A percentile compares a stretch with the other conserved stretches of the same genome.
These are phyloP conservation scores for Penicillium antarcticum DNA, from an alignment of 495 filamentous ascomycete species.

Conservation along the genomic window DNA sequence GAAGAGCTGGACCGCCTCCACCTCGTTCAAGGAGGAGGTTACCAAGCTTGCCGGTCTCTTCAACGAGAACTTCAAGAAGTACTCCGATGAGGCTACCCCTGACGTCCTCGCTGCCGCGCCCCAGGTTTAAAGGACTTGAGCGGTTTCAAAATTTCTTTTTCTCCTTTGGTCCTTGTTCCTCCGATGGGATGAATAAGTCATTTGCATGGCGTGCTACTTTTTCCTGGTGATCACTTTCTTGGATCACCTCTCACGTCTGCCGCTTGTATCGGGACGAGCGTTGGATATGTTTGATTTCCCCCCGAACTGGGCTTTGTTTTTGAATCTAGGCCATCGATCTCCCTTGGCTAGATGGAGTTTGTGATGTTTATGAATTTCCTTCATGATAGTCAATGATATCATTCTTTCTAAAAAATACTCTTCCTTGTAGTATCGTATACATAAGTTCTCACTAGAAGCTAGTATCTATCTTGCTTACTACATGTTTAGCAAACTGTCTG, in stretches of 20 bases:
- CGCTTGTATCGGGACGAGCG: slow-evolving; percentile 28
- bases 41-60: slow-evolving; percentile 84
- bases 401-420: slow-evolving; percentile 8
- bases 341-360: slow-evolving; percentile 16
- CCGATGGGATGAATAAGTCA: slow-evolving; percentile 17
- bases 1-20: slow-evolving; percentile 80
- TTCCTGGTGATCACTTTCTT: slow-evolving; percentile 19
- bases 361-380: slow-evolving; percentile 6
- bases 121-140: slow-evolving; percentile 8
- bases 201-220: slow-evolving; percentile 32
- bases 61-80: slow-evolving; percentile 97
- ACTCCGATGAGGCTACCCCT: slow-evolving; percentile 77
- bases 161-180: slow-evolving; percentile 14
- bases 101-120: slow-evolving; percentile 57
- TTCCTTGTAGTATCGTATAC: background rate
- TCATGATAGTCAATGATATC: slow-evolving; percentile 21
- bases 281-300: slow-evolving; percentile 19
- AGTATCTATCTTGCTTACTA: no score
- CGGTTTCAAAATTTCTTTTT: slow-evolving; percentile 27
- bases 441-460: no score
- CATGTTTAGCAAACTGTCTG: no score
- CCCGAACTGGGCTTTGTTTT: slow-evolving; percentile 13
- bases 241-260: slow-evolving; percentile 15
- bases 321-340: slow-evolving; percentile 13
- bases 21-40: slow-evolving; percentile 80